These are phyloP conservation scores for Arabis hirsuta DNA, from an alignment of 345 rosid genomes.

Conservation along the genomic window DNA sequence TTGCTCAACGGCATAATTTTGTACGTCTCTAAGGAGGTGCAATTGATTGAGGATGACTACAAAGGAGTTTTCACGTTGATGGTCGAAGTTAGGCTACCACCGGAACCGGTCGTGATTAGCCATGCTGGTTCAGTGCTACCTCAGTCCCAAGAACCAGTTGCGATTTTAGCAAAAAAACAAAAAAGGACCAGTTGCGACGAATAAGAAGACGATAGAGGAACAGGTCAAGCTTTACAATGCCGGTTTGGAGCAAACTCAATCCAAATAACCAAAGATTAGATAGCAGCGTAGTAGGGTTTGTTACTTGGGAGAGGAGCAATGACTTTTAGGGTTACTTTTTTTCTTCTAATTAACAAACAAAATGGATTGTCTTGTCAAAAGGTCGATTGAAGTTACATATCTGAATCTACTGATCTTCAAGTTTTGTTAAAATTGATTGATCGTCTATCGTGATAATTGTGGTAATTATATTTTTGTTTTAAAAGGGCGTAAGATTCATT, in stretches of 20 bases:
- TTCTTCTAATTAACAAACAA: not conserved
- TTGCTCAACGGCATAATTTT: constrained; percentile 10
- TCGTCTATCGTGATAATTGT: no score
- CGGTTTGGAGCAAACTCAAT: constrained; percentile 18
- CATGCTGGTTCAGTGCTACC: constrained; percentile 8
- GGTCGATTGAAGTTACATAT: not conserved
- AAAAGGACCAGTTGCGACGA: not conserved
- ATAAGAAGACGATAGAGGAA: constrained; percentile 4
- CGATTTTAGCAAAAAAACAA: no score
- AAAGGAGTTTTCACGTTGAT: constrained; percentile 35
- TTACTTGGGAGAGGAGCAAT: not conserved
- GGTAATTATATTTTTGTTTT: no score
- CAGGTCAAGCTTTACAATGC: not conserved
- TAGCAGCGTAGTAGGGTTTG: not conserved
- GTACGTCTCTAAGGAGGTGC: not conserved
- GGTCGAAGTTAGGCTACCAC: constrained; percentile 19
- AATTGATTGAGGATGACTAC: not conserved
- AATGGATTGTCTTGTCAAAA: not conserved
- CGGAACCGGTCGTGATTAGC: not conserved
- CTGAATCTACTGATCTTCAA: not conserved
- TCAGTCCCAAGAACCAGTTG: not conserved
- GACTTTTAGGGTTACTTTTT: not conserved
- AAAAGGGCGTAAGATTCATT: no score
- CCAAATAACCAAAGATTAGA: constrained; percentile 10
- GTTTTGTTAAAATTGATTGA: no score